These are phyloP conservation scores for Coprinellus micaceus DNA, from an alignment of 768 basidiomycete species.

Conservation along the genomic window DNA sequence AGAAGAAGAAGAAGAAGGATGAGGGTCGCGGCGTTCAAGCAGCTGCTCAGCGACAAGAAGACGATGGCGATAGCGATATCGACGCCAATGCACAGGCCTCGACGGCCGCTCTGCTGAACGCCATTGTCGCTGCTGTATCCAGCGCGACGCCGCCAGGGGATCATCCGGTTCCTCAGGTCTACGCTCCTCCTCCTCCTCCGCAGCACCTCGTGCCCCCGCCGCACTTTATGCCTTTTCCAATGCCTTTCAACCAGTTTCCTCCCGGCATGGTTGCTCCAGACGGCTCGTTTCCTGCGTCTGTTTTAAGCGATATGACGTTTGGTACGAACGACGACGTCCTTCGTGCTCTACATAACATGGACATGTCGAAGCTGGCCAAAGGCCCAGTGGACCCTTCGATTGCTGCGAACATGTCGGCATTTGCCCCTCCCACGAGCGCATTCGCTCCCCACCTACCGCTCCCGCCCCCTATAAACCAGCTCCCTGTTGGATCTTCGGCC, in stretches of 20 bases:
- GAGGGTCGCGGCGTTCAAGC: conserved; percentile 27
- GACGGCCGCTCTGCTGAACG: conserved; percentile 57
- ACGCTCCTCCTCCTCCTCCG: background rate
- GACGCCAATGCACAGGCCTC: conserved; percentile 43
- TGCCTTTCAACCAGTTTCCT: conserved; percentile 15
- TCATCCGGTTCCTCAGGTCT: background rate
- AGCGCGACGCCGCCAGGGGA: conserved; percentile 34
- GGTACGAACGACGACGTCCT: conserved; percentile 71
- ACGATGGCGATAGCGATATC: conserved; percentile 24
- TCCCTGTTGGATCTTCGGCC: conserved; percentile 39
- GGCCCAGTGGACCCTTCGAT: conserved; percentile 58
- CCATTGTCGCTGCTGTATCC: conserved; percentile 64
- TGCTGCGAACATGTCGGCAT: conserved; percentile 35
- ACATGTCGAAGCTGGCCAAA: conserved; percentile 64
- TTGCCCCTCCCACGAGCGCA: conserved; percentile 22
- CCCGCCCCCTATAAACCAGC: conserved; percentile 36
- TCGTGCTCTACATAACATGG: conserved; percentile 68
- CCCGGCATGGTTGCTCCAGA: conserved; percentile 12
- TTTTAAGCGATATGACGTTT: conserved; percentile 33
- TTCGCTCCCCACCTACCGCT: conserved; percentile 18
- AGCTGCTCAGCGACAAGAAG: background rate
- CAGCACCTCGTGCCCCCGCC: conserved; percentile 10
- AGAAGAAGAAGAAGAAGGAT: conserved; percentile 29
- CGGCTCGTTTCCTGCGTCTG: conserved; percentile 7
- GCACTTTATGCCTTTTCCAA: conserved; percentile 27